Percentiles rank a stretch among this genome's conserved stretches.
These are phyloP conservation scores for Rubroboletus pulcherrimus DNA, from an alignment of 768 basidiomycete genomes.

Conservation along the genomic window DNA sequence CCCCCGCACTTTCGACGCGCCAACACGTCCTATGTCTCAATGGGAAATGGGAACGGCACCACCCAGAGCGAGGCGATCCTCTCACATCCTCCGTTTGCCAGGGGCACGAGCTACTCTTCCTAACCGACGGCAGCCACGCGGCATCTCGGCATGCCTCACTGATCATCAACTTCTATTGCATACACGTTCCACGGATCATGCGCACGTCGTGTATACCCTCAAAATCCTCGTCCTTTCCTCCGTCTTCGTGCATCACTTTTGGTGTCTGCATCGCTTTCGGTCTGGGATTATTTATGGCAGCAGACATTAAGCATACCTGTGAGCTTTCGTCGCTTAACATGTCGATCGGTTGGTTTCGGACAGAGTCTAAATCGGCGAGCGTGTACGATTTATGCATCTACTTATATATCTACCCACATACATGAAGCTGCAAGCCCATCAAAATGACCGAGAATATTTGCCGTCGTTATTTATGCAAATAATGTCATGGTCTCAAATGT, in stretches of 20 bases:
- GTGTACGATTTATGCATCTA: not conserved
- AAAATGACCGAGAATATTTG: not conserved
- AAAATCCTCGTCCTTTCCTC: not conserved
- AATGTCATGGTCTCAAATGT: too few species aligned
- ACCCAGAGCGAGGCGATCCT: not conserved
- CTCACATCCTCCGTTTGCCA: constrained; percentile 15
- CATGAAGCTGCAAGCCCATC: not conserved
- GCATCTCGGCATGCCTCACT: not conserved
- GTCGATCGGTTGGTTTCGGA: not conserved
- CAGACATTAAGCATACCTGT: constrained; percentile 3
- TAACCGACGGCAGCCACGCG: not conserved
- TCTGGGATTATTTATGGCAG: not conserved
- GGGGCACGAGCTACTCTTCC: constrained; percentile 26
- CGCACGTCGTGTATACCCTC: constrained; percentile 7
- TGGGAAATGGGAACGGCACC: not conserved
- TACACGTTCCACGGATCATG: not conserved
- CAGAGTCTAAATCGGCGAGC: not conserved
- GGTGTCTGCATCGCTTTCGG: not conserved
- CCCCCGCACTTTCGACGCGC: constrained; percentile 27
- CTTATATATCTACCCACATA: not conserved
- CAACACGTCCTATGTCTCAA: constrained; percentile 23
- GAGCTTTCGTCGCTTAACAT: not conserved
- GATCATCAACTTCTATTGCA: not conserved
- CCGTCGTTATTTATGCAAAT: too few species aligned
- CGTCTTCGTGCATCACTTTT: not conserved